phyloP scores from a whole-genome alignment of 2,329 filamentous ascomycete genomes.

The Colletotrichum aenigma region DNA sequence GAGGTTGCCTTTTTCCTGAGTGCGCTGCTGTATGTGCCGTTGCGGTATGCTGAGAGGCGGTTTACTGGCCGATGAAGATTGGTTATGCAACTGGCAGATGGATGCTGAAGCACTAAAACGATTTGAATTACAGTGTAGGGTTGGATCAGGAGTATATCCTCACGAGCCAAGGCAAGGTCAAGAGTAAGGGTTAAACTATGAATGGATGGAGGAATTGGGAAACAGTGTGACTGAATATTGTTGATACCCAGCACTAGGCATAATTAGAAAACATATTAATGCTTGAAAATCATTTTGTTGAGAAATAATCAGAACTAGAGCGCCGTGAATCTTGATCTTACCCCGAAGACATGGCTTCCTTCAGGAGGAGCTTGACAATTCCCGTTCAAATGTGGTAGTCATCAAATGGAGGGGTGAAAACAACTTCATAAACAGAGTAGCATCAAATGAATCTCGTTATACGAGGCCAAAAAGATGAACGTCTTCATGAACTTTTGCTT shows the following conservation, averaged over 20 bases:
- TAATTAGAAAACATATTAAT: not conserved
- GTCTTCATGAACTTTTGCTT: not conserved
- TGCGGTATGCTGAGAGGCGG: conserved; percentile 50
- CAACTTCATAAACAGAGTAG: fast-evolving
- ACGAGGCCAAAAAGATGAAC: not conserved
- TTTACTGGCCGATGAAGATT: not conserved
- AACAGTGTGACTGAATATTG: not conserved
- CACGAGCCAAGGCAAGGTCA: not conserved
- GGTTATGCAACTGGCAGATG: not conserved
- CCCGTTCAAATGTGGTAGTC: no score
- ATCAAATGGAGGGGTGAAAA: not conserved
- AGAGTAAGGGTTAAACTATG: fast-evolving
- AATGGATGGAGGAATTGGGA: not conserved
- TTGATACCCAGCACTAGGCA: not conserved
- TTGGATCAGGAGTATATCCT: not conserved
- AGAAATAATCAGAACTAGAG: not conserved
- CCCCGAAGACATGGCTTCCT: no score
- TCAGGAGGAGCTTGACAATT: no score
- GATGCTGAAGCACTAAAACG: not conserved
- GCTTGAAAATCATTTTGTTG: not conserved
- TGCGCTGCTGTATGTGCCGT: conserved; percentile 49
- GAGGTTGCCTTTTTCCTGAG: conserved; percentile 64
- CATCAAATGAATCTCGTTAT: fast-evolving
- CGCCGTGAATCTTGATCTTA: not conserved
- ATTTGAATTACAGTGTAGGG: not conserved